These are phyloP conservation scores for Obba rivulosa DNA, from an alignment of 768 basidiomycete genomes.

Conservation along the genomic window DNA sequence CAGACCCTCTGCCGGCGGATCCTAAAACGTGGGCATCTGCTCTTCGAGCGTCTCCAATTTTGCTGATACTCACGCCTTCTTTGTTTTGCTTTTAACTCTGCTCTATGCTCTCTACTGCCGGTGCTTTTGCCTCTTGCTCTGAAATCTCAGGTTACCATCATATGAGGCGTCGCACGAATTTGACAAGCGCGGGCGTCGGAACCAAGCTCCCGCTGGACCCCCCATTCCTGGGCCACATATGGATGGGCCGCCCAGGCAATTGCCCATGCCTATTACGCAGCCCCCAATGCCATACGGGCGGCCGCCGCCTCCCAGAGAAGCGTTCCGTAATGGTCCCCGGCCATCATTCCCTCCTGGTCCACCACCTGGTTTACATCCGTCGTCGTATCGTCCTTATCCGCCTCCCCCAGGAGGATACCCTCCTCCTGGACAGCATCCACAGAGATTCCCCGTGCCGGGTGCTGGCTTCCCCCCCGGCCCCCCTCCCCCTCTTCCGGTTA, in stretches of 20 bases:
- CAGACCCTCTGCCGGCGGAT: constrained; percentile 80
- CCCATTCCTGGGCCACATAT: constrained; percentile 13
- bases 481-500: constrained; percentile 15
- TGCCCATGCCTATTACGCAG: constrained; percentile 17
- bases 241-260: constrained; percentile 15
- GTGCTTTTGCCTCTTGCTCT: constrained; percentile 1
- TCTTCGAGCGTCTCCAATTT: neutral
- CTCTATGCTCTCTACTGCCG: too few species aligned
- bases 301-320: constrained; percentile 30
- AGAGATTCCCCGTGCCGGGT: constrained; percentile 1
- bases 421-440: constrained; percentile 8
- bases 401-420: constrained; percentile 8
- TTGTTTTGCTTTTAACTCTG: neutral
- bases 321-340: constrained; percentile 27
- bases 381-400: constrained; percentile 8
- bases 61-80: neutral
- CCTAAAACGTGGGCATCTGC: constrained; percentile 57
- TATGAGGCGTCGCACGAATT: constrained; percentile 86
- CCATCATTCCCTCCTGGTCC: constrained; percentile 16
- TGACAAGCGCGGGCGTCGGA: constrained; percentile 64
- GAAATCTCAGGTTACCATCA: constrained; percentile 48
- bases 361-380: constrained; percentile 10
- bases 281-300: constrained; percentile 22
- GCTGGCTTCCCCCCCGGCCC: constrained; percentile 5
- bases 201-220: constrained; percentile 22